Percentiles rank a stretch among this genome's conserved stretches.
phyloP scores from a whole-genome alignment of 345 rosid genomes.

The Theobroma cacao region DNA sequence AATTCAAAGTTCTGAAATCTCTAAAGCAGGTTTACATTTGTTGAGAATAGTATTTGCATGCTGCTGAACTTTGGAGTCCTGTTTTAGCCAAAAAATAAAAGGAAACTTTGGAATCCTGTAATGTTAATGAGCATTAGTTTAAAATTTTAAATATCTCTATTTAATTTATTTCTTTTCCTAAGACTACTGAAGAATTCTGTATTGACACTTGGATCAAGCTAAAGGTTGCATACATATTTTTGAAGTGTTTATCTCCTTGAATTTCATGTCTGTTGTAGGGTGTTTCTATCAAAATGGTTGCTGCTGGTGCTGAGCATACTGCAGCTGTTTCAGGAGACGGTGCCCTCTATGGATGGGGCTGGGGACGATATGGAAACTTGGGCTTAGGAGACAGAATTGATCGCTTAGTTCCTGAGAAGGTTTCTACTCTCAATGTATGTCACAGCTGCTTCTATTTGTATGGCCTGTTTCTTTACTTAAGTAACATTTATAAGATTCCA shows the following conservation, averaged over 20 bases:
- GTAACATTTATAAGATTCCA: neutral
- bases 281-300: conserved; percentile 74
- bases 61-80: neutral
- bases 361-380: conserved; percentile 97
- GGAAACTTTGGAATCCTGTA: neutral
- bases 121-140: neutral
- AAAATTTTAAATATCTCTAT: neutral
- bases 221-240: neutral
- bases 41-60: neutral
- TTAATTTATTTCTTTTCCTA: neutral
- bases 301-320: conserved; percentile 98
- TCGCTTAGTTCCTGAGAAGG: conserved; percentile 86
- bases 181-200: neutral
- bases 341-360: conserved; percentile 97
- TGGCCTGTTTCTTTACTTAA: neutral
- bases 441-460: conserved; percentile 14
- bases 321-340: conserved; percentile 93
- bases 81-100: neutral
- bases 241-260: conserved; percentile 17
- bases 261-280: conserved; percentile 49
- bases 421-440: conserved; percentile 60
- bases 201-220: neutral
- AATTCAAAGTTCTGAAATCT: neutral
- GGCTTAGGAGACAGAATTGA: conserved; percentile 95
- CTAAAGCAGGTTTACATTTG: neutral